Base-by-base conservation (phyloP, 2,329 filamentous ascomycete genomes). In the Phyllosticta ampelicida region DNA sequence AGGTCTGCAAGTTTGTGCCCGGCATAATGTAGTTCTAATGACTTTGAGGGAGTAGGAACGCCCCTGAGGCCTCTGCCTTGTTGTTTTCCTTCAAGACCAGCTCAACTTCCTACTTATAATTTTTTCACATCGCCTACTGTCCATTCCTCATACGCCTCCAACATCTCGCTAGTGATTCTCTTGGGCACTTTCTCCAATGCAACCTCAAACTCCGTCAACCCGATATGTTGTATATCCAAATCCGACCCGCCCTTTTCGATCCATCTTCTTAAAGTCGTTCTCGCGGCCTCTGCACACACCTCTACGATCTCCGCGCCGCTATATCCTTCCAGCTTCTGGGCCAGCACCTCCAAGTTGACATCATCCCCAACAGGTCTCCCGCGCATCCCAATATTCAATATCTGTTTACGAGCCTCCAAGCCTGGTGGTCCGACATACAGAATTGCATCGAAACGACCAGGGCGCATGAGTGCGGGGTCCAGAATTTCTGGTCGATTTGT, bases 401-500 rank as follows among this genome's bases (percentile, higher is more conserved):
- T 92, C 62, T 90, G 86, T 66, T 80, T 82, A 9, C 92, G 80
- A 0, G 90, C 90, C 8, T 81, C 75, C 51, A 79, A 73, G 66
- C 89, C 85, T 0, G 92, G 92, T 3, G 89, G 87, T 0, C 89
- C 87, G 50, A 96, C 89, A 70, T 95, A 96, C 51, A 96, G 81
- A 30, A 90, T 79, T 63, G 86, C 82, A 66, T 95, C 90, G 70
- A 97, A 89, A 26, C 92, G 82, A 1, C 92, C 92, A 0, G 90
- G 87, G 0, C 92, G 83, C 68, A 96, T 82, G 30, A 97, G 79
- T 0, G 92, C 92, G 0, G 89, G 83, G 68, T 97, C 92, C 19
- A 97, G 81, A 1, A 86, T 80, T 66, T 95, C 87, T 0, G 92
- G 92, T 56, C 89, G 84, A 73, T 97, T 97, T 0, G 92, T 97